phyloP scores from a whole-genome alignment of 345 rosid species.

The Eucalyptus marginata region DNA sequence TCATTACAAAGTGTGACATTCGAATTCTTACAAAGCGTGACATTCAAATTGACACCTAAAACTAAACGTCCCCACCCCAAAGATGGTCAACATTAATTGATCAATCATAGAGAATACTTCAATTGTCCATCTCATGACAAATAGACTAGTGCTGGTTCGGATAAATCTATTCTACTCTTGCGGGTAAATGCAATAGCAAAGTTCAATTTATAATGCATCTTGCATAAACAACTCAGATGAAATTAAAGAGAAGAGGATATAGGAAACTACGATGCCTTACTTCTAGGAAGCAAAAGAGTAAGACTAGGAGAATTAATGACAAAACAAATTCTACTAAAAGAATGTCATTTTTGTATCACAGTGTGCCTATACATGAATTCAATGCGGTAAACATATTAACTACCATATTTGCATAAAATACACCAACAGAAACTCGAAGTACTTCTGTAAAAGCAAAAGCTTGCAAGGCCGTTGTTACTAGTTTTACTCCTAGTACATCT shows the following conservation, averaged over 20 bases:
- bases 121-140: background rate
- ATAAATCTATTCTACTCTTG: background rate
- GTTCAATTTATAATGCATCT: background rate
- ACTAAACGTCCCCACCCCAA: too few relatives aligned
- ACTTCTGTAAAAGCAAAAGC: background rate
- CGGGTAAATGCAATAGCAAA: background rate
- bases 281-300: background rate
- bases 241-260: background rate
- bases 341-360: background rate
- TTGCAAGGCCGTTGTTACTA: background rate
- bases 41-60: too few relatives aligned
- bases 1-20: too few relatives aligned
- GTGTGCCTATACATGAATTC: background rate
- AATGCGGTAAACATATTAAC: background rate
- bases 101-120: background rate
- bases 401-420: background rate
- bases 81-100: background rate
- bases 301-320: background rate
- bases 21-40: too few relatives aligned
- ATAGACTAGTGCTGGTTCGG: fast-evolving
- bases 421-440: fast-evolving
- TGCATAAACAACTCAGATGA: background rate
- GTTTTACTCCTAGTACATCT: background rate
- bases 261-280: background rate
- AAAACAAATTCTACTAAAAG: background rate